phyloP scores from a whole-genome alignment of 2,329 filamentous ascomycete genomes.

The Claviceps digitariae region DNA sequence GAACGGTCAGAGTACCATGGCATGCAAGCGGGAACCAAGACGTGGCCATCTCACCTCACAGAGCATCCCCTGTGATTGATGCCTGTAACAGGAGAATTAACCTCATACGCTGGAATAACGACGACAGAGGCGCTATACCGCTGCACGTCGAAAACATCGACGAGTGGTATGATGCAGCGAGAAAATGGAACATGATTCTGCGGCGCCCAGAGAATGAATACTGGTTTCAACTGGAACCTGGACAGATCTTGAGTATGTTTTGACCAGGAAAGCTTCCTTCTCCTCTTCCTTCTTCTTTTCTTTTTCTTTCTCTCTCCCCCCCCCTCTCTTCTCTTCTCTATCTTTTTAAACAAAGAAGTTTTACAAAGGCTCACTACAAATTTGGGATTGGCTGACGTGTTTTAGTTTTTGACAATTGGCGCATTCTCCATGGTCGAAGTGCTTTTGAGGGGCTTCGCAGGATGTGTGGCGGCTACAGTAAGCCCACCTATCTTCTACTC shows the following conservation, averaged over 20 bases:
- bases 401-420: slow-evolving; percentile 89
- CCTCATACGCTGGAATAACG: slow-evolving; percentile 85
- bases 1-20: slow-evolving; percentile 46
- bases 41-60: slow-evolving; percentile 63
- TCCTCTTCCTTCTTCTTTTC: too few relatives aligned
- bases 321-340: too few relatives aligned
- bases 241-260: slow-evolving; percentile 55
- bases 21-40: slow-evolving; percentile 87
- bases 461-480: slow-evolving; percentile 85
- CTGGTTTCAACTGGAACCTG: slow-evolving; percentile 70
- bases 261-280: background rate
- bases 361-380: background rate
- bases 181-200: slow-evolving; percentile 59
- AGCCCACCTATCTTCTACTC: slow-evolving; percentile 22
- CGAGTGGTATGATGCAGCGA: slow-evolving; percentile 69
- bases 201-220: slow-evolving; percentile 53
- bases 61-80: slow-evolving; percentile 58
- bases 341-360: too few relatives aligned
- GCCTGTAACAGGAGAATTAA: slow-evolving; percentile 29
- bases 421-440: slow-evolving; percentile 75
- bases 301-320: too few relatives aligned
- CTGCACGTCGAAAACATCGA: slow-evolving; percentile 32
- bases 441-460: slow-evolving; percentile 73
- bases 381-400: background rate
- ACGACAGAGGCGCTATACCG: slow-evolving; percentile 63